Percentiles rank a stretch among this genome's conserved stretches.
phyloP scores from a whole-genome alignment of 805 yeast species.

The Metschnikowia reukaufii region DNA sequence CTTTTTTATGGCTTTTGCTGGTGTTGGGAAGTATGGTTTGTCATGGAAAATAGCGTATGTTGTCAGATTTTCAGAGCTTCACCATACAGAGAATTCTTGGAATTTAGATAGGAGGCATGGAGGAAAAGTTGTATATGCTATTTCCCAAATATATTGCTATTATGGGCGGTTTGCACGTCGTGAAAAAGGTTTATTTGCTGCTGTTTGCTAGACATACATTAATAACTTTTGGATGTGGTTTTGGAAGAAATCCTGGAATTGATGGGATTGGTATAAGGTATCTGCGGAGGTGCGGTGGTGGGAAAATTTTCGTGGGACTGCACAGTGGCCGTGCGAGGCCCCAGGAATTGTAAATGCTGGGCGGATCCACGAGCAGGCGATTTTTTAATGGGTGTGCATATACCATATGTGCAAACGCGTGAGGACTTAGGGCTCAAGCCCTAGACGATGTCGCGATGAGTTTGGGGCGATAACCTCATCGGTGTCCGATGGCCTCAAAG shows the following conservation, averaged over 20 bases:
- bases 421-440: constrained; percentile 13
- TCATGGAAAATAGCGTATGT: no score
- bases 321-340: constrained; percentile 10
- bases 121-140: neutral
- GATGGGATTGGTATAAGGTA: constrained; percentile 3
- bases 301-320: constrained; percentile 18
- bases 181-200: neutral
- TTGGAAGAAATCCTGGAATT: constrained; percentile 4
- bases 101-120: neutral
- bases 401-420: neutral
- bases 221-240: constrained; percentile 14
- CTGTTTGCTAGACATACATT: constrained; percentile 9
- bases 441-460: constrained; percentile 11
- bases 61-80: no score
- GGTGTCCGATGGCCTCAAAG: no score
- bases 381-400: neutral
- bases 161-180: neutral
- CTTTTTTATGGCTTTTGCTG: no score
- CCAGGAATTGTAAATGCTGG: neutral
- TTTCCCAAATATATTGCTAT: neutral
- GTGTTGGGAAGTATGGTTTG: no score
- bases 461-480: constrained; percentile 3
- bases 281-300: constrained; percentile 12
- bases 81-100: no score
- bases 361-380: neutral